Conservation (phyloP, 2,329 filamentous ascomycete species). For the Diaporthe caulivora region DNA sequence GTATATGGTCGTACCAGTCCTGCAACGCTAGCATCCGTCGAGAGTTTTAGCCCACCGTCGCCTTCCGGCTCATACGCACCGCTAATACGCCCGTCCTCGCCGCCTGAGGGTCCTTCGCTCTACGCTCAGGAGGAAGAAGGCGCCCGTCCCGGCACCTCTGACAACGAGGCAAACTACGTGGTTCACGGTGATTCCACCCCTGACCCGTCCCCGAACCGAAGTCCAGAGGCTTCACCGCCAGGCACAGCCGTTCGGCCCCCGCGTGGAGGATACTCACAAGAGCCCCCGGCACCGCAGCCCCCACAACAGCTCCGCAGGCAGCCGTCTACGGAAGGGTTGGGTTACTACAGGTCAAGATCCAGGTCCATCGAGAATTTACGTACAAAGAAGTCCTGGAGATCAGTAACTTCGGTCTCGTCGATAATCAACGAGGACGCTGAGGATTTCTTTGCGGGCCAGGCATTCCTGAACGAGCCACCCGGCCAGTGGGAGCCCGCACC, state of each 20-base stretch:
- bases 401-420: conserved; percentile 68
- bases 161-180: conserved; percentile 66
- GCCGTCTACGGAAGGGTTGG: conserved; percentile 61
- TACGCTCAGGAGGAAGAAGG: conserved; percentile 42
- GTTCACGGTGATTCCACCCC: conserved; percentile 59
- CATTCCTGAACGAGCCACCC: conserved; percentile 53
- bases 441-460: conserved; percentile 53
- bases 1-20: conserved; percentile 57
- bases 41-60: conserved; percentile 49
- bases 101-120: neutral
- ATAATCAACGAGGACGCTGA: conserved; percentile 64
- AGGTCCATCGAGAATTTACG: conserved; percentile 52
- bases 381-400: conserved; percentile 58
- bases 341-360: conserved; percentile 63
- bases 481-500: conserved; percentile 38
- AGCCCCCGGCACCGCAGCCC: conserved; percentile 70
- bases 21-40: conserved; percentile 53
- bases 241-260: conserved; percentile 49
- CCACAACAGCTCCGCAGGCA: conserved; percentile 62
- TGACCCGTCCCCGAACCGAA: conserved; percentile 48
- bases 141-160: conserved; percentile 52
- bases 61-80: conserved; percentile 36
- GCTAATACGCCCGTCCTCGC: conserved; percentile 34
- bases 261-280: conserved; percentile 67
- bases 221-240: conserved; percentile 48